phyloP scores from a whole-genome alignment of 768 basidiomycete species.

The Lactifluus echinatus region DNA sequence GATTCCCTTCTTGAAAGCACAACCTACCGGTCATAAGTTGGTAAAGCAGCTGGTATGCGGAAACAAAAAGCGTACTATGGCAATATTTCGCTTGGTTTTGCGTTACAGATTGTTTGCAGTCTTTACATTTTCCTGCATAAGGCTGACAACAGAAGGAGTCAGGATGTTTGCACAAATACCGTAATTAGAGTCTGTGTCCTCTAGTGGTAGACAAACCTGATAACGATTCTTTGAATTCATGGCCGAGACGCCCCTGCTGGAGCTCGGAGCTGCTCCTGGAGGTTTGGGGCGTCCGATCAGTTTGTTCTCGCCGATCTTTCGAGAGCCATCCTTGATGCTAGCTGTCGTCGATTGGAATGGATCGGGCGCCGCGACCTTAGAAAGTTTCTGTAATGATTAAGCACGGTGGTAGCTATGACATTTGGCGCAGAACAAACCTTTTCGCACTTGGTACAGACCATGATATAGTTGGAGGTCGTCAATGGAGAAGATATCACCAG shows the following conservation, averaged over 20 bases:
- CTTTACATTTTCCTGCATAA: slow-evolving; percentile 81
- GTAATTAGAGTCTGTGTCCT: not conserved
- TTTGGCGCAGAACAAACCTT: slow-evolving; percentile 31
- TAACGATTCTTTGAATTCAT: slow-evolving; percentile 70
- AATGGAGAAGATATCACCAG: not conserved
- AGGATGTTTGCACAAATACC: slow-evolving; percentile 19
- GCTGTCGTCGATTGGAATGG: slow-evolving; percentile 68
- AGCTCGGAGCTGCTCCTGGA: slow-evolving; percentile 17
- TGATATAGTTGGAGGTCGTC: slow-evolving; percentile 26
- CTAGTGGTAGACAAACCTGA: slow-evolving; percentile 42
- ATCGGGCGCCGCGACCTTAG: slow-evolving; percentile 83
- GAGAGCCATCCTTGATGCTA: slow-evolving; percentile 70
- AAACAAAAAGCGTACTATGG: slow-evolving; percentile 51
- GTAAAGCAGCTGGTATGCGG: not conserved
- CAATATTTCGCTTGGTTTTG: slow-evolving; percentile 88
- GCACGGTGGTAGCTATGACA: slow-evolving; percentile 20
- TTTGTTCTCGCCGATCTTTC: slow-evolving; percentile 83
- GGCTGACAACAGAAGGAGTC: slow-evolving; percentile 40
- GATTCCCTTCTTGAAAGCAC: slow-evolving; percentile 79
- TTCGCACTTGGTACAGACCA: slow-evolving; percentile 89
- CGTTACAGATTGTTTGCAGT: slow-evolving; percentile 75
- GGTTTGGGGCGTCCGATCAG: slow-evolving; percentile 48
- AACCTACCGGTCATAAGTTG: slow-evolving; percentile 39
- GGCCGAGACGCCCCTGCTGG: slow-evolving; percentile 12
- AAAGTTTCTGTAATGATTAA: slow-evolving; percentile 59